These are phyloP conservation scores for Suhomyces canberraensis DNA, from an alignment of 805 yeast genomes.

Conservation along the genomic window DNA sequence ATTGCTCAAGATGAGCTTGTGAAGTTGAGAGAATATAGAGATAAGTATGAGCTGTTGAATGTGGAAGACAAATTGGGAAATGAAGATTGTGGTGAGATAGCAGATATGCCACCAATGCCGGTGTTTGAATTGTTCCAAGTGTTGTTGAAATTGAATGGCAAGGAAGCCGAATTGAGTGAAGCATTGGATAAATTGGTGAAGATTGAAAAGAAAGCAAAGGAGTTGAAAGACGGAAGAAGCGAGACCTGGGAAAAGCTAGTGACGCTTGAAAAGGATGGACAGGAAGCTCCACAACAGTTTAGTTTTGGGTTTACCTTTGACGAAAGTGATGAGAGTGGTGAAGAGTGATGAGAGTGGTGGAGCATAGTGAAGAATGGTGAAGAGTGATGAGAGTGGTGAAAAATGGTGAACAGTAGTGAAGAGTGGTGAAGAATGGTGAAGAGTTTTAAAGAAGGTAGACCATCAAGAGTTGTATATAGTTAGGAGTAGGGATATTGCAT, in stretches of 20 bases:
- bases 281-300: slow-evolving; percentile 13
- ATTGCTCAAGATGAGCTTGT: slow-evolving; percentile 11
- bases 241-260: slow-evolving; percentile 53
- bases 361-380: slow-evolving; percentile 8
- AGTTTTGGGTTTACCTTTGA: slow-evolving; percentile 32
- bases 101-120: slow-evolving; percentile 46
- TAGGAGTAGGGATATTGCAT: too few species aligned
- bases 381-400: background rate
- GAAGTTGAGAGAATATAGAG: slow-evolving; percentile 25
- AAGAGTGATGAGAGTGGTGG: background rate
- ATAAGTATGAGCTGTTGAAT: slow-evolving; percentile 21
- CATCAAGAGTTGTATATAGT: too few species aligned
- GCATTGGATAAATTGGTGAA: slow-evolving; percentile 31
- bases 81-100: slow-evolving; percentile 65
- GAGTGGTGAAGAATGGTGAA: too few species aligned
- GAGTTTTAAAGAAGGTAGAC: too few species aligned
- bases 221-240: slow-evolving; percentile 34
- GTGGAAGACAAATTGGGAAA: slow-evolving; percentile 27
- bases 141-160: slow-evolving; percentile 42
- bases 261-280: slow-evolving; percentile 4
- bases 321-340: slow-evolving; percentile 19
- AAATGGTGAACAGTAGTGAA: slow-evolving; percentile 7
- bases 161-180: slow-evolving; percentile 27
- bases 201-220: slow-evolving; percentile 30
- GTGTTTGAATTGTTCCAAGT: slow-evolving; percentile 59